Conservation (phyloP, 2,329 filamentous ascomycete genomes). For the Aspergillus pseudoglaucus region DNA sequence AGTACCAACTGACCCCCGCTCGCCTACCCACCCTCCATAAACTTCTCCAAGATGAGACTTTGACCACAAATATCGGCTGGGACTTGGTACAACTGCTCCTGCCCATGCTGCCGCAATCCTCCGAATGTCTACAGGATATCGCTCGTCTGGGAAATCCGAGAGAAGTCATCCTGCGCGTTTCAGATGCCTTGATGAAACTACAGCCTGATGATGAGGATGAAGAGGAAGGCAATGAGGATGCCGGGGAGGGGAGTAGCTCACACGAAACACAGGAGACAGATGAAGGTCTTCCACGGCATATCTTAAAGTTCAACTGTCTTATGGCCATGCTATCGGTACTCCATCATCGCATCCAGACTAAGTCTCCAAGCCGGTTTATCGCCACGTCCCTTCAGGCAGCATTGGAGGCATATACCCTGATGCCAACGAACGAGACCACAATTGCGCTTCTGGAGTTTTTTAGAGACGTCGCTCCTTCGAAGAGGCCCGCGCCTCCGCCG, state of each 20-base stretch:
- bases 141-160: conserved; percentile 57
- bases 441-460: conserved; percentile 52
- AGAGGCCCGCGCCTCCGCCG: conserved; percentile 55
- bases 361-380: conserved; percentile 58
- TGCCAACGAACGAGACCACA: conserved; percentile 52
- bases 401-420: conserved; percentile 52
- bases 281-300: conserved; percentile 22
- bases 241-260: neutral
- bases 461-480: conserved; percentile 51
- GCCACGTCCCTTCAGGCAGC: conserved; percentile 58
- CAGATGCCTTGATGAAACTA: conserved; percentile 53
- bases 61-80: conserved; percentile 61
- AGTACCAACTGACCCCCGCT: conserved; percentile 56
- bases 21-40: conserved; percentile 53
- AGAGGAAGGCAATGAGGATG: conserved; percentile 25
- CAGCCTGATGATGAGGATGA: conserved; percentile 40
- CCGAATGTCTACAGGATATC: conserved; percentile 55
- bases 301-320: conserved; percentile 37
- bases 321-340: conserved; percentile 50
- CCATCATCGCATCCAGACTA: conserved; percentile 57
- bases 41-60: conserved; percentile 54
- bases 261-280: conserved; percentile 13
- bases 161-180: conserved; percentile 59
- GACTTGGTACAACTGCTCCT: conserved; percentile 57
- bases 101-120: conserved; percentile 53